Evolutionary conservation across 495 filamentous ascomycete species (phyloP).

Genomic region (Lophiotrema nucula): DNA sequence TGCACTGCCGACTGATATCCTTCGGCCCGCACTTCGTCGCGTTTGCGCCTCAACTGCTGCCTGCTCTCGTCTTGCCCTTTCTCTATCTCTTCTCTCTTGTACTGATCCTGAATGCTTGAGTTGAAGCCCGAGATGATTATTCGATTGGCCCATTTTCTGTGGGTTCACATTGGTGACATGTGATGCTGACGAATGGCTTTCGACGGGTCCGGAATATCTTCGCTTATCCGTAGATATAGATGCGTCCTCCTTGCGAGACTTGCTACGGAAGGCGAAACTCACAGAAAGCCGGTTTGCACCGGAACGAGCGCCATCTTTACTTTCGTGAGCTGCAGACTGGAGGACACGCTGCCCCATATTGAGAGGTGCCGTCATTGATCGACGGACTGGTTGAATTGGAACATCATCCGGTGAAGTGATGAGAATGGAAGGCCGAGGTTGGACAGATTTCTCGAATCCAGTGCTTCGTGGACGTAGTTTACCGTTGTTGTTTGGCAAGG

Average conservation of each 20-base stretch:
- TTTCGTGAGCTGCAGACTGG: neutral
- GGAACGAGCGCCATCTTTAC: neutral
- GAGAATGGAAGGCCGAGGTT: neutral
- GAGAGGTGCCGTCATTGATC: neutral
- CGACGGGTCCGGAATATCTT: neutral
- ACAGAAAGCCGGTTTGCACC: slow-evolving; percentile 6
- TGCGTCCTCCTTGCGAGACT: neutral
- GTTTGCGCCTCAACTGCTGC: neutral
- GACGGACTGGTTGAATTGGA: too few species aligned
- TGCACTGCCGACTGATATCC: slow-evolving; percentile 3
- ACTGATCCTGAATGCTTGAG: neutral
- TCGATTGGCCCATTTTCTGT: neutral
- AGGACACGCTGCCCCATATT: too few species aligned
- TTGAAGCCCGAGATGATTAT: neutral
- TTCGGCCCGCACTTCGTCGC: neutral
- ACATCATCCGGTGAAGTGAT: neutral
- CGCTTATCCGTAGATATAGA: neutral
- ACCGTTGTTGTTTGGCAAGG: neutral
- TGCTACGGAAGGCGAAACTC: neutral
- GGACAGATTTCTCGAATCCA: neutral
- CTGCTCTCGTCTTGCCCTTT: neutral
- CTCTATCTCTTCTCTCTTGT: neutral
- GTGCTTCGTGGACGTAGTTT: neutral
- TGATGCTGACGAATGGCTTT: neutral
- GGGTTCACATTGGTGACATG: too few species aligned